Conservation (phyloP, 169 alveolate species). For the Plasmodium falciparum region DNA sequence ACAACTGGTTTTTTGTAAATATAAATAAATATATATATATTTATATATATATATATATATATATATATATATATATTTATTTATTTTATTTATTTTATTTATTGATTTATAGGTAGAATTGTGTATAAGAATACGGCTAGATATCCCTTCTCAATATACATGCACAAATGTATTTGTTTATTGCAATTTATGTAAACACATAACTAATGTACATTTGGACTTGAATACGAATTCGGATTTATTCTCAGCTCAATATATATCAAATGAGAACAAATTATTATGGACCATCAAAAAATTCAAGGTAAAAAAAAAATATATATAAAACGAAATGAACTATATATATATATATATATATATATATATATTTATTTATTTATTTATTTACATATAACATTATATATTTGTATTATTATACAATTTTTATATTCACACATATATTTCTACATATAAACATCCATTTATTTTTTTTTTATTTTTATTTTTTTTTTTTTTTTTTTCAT, state of each 20-base stretch:
- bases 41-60: constrained; percentile 3
- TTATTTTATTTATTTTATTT: neutral
- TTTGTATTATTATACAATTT: neutral
- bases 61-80: neutral
- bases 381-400: constrained; percentile 55
- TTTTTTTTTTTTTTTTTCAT: constrained; percentile 32
- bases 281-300: constrained; percentile 95
- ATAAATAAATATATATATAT: neutral
- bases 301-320: constrained; percentile 78
- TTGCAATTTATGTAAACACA: constrained; percentile 60
- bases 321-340: too few relatives aligned
- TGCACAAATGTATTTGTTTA: constrained; percentile 64
- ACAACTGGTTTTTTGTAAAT: constrained; percentile 17
- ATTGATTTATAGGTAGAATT: constrained; percentile 25
- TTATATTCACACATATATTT: neutral
- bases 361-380: neutral
- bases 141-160: constrained; percentile 45
- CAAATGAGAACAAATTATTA: constrained; percentile 86
- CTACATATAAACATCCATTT: neutral
- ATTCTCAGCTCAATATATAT: constrained; percentile 84
- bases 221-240: constrained; percentile 26
- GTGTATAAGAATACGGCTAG: constrained; percentile 21
- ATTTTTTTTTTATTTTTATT: constrained; percentile 14
- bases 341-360: constrained; percentile 76
- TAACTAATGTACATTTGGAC: constrained; percentile 46